These are phyloP conservation scores for Candida silvatica DNA, from an alignment of 805 yeast genomes.

Conservation along the genomic window DNA sequence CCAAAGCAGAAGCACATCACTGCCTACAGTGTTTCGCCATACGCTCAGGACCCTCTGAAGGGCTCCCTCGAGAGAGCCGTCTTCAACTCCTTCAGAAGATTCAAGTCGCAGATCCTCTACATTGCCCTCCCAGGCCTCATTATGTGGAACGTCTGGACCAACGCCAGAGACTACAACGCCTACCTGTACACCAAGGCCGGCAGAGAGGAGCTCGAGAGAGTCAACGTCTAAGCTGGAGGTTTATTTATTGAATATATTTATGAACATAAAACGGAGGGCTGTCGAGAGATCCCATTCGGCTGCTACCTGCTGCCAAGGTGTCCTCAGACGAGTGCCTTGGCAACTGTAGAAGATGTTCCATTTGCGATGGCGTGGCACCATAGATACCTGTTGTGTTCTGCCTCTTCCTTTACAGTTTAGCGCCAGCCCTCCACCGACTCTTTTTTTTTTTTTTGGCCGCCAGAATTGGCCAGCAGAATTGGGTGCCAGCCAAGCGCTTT, in stretches of 20 bases:
- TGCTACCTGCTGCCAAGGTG: no score
- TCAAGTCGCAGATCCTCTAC: conserved; percentile 74
- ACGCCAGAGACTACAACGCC: conserved; percentile 85
- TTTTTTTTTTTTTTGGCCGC: conserved; percentile 1
- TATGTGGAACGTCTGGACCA: conserved; percentile 81
- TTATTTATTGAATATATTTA: not conserved
- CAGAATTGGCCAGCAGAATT: no score
- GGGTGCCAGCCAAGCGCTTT: no score
- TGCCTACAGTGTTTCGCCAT: conserved; percentile 86
- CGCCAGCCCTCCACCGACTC: not conserved
- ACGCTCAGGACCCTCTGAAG: conserved; percentile 86
- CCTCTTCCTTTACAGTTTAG: not conserved
- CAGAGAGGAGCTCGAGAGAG: conserved; percentile 83
- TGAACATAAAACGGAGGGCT: no score
- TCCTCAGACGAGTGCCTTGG: no score
- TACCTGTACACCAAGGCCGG: conserved; percentile 97
- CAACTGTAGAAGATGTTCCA: no score
- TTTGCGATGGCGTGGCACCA: not conserved
- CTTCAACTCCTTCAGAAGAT: conserved; percentile 93
- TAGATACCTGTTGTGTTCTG: not conserved
- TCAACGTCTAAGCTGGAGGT: conserved; percentile 23
- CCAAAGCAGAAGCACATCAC: conserved; percentile 83
- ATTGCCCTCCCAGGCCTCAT: conserved; percentile 69
- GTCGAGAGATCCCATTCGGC: no score
- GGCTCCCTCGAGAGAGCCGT: conserved; percentile 79